These are phyloP conservation scores for Backusella tuberculispora DNA, from an alignment of 192 early-diverging fungal species.

Conservation along the genomic window DNA sequence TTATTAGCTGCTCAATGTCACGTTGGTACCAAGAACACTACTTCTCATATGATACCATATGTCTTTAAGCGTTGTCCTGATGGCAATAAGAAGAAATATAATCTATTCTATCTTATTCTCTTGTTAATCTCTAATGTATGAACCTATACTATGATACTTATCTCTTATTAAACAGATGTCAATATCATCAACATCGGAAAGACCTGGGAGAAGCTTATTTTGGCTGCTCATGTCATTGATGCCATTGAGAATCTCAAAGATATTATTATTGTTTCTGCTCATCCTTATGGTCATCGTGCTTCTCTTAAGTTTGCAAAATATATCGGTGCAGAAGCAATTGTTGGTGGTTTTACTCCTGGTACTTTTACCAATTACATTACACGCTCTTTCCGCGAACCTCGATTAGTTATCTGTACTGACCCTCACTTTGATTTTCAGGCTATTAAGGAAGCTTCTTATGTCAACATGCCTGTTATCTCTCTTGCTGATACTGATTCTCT, in stretches of 20 bases:
- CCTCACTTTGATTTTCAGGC: slow-evolving; percentile 97
- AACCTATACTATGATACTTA: background rate
- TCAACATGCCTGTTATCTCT: slow-evolving; percentile 99
- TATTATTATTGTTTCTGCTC: slow-evolving; percentile 94
- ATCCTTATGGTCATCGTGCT: slow-evolving; percentile 96
- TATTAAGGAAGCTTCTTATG: slow-evolving; percentile 98
- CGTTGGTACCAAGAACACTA: slow-evolving; percentile 97
- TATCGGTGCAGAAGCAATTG: slow-evolving; percentile 98
- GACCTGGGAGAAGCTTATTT: slow-evolving; percentile 99
- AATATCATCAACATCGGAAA: slow-evolving; percentile 99
- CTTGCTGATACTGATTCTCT: slow-evolving; percentile 96
- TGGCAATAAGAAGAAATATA: slow-evolving; percentile 49
- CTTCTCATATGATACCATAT: slow-evolving; percentile 93
- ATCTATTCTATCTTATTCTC: background rate
- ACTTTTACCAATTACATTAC: slow-evolving; percentile 99
- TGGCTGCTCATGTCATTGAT: slow-evolving; percentile 97
- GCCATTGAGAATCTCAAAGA: slow-evolving; percentile 98
- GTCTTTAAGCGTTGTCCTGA: slow-evolving; percentile 95
- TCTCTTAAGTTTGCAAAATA: slow-evolving; percentile 96
- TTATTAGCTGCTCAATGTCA: slow-evolving; percentile 94
- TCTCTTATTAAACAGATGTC: slow-evolving; percentile 58
- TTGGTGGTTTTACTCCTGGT: slow-evolving; percentile 99
- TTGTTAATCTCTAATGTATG: background rate
- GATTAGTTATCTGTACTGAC: slow-evolving; percentile 96
- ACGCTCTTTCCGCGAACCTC: slow-evolving; percentile 97